Percentiles rank a stretch among this genome's conserved stretches.
These are phyloP conservation scores for Raphanus hybrid DNA, from an alignment of 441 rosid genomes.

Conservation along the genomic window DNA sequence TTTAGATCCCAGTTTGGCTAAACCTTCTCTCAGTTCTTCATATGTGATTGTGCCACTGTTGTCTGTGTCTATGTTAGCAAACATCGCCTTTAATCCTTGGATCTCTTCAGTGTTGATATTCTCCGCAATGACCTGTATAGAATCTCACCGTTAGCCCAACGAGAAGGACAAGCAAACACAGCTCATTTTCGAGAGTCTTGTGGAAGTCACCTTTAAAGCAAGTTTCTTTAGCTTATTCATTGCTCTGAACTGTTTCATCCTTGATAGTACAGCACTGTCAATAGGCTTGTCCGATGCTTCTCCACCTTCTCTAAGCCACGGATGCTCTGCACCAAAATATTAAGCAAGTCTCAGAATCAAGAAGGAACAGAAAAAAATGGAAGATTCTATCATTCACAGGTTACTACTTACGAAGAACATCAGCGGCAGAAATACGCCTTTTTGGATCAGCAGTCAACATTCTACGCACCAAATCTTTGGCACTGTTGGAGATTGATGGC, in stretches of 20 bases:
- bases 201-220: conserved; percentile 56
- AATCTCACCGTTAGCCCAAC: conserved; percentile 10
- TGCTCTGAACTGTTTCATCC: conserved; percentile 76
- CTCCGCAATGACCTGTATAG: conserved; percentile 60
- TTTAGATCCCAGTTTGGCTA: conserved; percentile 67
- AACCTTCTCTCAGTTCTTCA: conserved; percentile 63
- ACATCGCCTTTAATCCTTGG: conserved; percentile 64
- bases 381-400: conserved; percentile 1
- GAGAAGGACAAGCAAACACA: conserved; percentile 18
- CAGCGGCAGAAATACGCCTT: conserved; percentile 62
- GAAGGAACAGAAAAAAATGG: not conserved
- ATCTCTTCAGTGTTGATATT: conserved; percentile 63
- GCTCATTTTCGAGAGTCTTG: not conserved
- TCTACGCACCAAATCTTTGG: conserved; percentile 70
- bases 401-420: conserved; percentile 65
- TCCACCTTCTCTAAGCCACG: conserved; percentile 72
- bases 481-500: conserved; percentile 70
- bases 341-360: conserved; percentile 2
- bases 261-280: conserved; percentile 69
- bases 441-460: conserved; percentile 72
- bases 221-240: conserved; percentile 79
- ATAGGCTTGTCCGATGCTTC: conserved; percentile 71
- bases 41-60: conserved; percentile 67
- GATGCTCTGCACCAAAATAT: conserved; percentile 52
- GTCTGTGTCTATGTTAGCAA: conserved; percentile 67